Conservation (phyloP, 495 filamentous ascomycete species). For the Penicillium crystallinum region DNA sequence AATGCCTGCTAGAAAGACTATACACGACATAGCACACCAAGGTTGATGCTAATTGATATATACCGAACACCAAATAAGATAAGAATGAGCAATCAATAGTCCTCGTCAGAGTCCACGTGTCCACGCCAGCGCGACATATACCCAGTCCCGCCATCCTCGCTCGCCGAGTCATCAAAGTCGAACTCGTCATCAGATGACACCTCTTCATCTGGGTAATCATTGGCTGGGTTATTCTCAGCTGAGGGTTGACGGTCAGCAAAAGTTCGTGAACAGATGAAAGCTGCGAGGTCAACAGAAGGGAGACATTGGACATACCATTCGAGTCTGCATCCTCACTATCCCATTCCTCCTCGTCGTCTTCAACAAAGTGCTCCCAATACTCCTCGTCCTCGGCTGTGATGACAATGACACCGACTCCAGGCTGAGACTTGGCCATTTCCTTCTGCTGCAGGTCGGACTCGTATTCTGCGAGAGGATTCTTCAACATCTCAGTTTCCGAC, state of each 20-base stretch:
- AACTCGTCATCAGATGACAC: slow-evolving; percentile 49
- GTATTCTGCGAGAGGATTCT: slow-evolving; percentile 29
- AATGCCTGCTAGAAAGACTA: neutral
- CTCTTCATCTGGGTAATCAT: slow-evolving; percentile 66
- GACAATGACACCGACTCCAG: slow-evolving; percentile 52
- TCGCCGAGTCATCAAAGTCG: slow-evolving; percentile 45
- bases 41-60: neutral
- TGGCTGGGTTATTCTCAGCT: slow-evolving; percentile 62
- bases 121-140: slow-evolving; percentile 20
- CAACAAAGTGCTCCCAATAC: slow-evolving; percentile 52
- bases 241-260: slow-evolving; percentile 3
- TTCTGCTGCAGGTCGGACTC: slow-evolving; percentile 30
- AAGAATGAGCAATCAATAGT: slow-evolving; percentile 6
- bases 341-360: slow-evolving; percentile 52
- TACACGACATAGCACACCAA: neutral
- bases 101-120: slow-evolving; percentile 33
- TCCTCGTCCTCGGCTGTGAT: slow-evolving; percentile 55
- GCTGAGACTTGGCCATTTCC: slow-evolving; percentile 26
- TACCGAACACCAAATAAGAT: neutral
- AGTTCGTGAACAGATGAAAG: neutral
- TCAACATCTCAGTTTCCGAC: slow-evolving; percentile 24
- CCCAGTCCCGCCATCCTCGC: slow-evolving; percentile 33
- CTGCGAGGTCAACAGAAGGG: neutral
- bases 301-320: slow-evolving; percentile 41
- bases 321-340: slow-evolving; percentile 59